Conservation (phyloP, 345 rosid genomes). For the Mallotus nudiflorus region DNA sequence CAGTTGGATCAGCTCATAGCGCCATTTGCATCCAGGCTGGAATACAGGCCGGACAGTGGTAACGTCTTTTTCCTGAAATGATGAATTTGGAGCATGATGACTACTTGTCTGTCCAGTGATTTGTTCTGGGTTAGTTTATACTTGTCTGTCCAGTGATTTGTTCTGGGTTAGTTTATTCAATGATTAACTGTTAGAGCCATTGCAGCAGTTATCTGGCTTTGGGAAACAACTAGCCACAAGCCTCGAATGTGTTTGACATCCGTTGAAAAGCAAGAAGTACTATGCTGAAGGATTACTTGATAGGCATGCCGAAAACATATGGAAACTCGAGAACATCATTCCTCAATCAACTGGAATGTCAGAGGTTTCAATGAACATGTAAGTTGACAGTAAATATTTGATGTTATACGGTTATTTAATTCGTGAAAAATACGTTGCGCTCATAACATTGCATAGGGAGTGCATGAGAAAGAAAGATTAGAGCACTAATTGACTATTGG, state of each 20-base stretch:
- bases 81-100: not conserved
- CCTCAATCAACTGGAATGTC: not conserved
- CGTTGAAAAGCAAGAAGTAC: too few species aligned
- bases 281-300: not conserved
- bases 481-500: too few species aligned
- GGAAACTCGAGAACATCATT: not conserved
- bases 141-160: not conserved
- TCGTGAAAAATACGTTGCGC: too few species aligned
- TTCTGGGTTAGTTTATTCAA: too few species aligned
- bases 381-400: not conserved
- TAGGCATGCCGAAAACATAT: too few species aligned
- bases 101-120: not conserved
- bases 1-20: conserved; percentile 1
- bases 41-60: not conserved
- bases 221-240: not conserved
- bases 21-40: not conserved
- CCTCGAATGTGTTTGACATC: not conserved
- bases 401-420: not conserved
- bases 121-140: too few species aligned
- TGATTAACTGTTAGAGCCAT: too few species aligned
- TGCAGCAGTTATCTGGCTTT: not conserved
- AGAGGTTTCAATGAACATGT: not conserved
- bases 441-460: too few species aligned
- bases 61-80: not conserved
- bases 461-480: too few species aligned